These are phyloP conservation scores for Ceriops decandra DNA, from an alignment of 345 rosid species.

Conservation along the genomic window DNA sequence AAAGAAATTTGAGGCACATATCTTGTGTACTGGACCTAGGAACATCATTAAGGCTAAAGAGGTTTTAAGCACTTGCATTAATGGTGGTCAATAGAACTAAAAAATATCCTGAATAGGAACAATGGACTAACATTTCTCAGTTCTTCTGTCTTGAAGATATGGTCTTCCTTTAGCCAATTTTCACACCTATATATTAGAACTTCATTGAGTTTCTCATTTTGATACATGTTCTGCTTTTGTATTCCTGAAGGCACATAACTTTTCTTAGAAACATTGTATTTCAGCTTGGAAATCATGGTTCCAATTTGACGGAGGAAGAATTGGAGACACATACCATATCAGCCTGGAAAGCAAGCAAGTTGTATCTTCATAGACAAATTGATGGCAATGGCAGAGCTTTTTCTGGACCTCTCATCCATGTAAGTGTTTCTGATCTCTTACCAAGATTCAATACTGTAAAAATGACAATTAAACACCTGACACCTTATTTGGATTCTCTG, in stretches of 20 bases:
- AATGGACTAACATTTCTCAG: too few species aligned
- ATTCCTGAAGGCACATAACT: neutral
- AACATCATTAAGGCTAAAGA: too few species aligned
- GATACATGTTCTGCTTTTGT: neutral
- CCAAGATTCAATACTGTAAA: neutral
- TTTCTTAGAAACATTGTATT: constrained; percentile 9
- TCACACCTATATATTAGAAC: too few species aligned
- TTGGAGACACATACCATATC: constrained; percentile 88
- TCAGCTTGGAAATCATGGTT: constrained; percentile 80
- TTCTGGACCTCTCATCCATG: constrained; percentile 56
- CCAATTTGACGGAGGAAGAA: constrained; percentile 87
- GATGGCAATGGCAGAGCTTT: constrained; percentile 56
- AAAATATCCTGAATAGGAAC: too few species aligned
- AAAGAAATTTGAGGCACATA: too few species aligned
- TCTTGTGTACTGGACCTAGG: too few species aligned
- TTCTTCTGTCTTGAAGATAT: too few species aligned
- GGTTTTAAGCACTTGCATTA: too few species aligned
- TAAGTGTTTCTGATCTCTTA: constrained; percentile 30
- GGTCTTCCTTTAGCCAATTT: too few species aligned
- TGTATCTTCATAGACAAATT: constrained; percentile 59
- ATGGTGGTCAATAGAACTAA: too few species aligned
- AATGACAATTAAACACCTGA: too few species aligned
- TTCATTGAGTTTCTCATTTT: too few species aligned
- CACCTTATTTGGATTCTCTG: neutral
- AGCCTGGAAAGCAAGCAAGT: constrained; percentile 94